Evolutionary conservation across 495 filamentous ascomycete genomes (phyloP).

Genomic region (Penicillium psychrofluorescens): DNA sequence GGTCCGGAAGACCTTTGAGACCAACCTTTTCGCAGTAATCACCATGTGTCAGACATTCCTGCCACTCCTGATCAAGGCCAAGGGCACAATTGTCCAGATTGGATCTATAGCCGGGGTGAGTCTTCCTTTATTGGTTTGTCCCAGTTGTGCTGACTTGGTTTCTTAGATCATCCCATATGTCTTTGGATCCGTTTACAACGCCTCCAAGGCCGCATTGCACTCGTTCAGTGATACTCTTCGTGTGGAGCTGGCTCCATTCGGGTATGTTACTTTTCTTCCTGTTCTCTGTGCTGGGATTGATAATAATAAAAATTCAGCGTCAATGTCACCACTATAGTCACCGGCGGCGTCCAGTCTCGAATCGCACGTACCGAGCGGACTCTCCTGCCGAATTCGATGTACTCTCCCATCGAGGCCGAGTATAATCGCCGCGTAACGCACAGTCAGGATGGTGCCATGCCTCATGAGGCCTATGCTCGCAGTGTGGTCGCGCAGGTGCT

Average conservation of each 20-base stretch:
- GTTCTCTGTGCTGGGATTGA: not conserved
- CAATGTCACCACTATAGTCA: slow-evolving; percentile 50
- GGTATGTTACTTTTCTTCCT: slow-evolving; percentile 17
- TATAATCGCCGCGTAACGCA: slow-evolving; percentile 47
- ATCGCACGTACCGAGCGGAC: slow-evolving; percentile 46
- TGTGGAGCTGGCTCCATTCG: slow-evolving; percentile 43
- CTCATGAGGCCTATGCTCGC: slow-evolving; percentile 44
- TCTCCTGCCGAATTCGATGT: slow-evolving; percentile 43
- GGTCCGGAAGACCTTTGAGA: slow-evolving; percentile 44
- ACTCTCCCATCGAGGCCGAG: slow-evolving; percentile 41
- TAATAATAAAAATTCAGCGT: slow-evolving; percentile 23
- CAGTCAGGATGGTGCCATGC: slow-evolving; percentile 51
- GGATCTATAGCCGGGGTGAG: slow-evolving; percentile 48
- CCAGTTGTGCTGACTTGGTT: not conserved
- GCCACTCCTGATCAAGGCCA: slow-evolving; percentile 48
- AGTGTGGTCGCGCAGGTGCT: slow-evolving; percentile 50
- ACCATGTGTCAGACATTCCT: slow-evolving; percentile 51
- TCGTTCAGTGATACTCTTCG: slow-evolving; percentile 53
- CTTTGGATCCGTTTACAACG: slow-evolving; percentile 54
- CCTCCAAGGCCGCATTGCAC: slow-evolving; percentile 58
- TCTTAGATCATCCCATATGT: slow-evolving; percentile 44
- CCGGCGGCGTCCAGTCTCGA: slow-evolving; percentile 53
- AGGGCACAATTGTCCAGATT: slow-evolving; percentile 56
- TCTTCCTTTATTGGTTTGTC: not conserved
- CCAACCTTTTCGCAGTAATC: slow-evolving; percentile 56